Percentiles rank a stretch among this genome's conserved stretches.
These are phyloP conservation scores for Cryphonectria carpinicola DNA, from an alignment of 2,329 filamentous ascomycete species.

Conservation along the genomic window DNA sequence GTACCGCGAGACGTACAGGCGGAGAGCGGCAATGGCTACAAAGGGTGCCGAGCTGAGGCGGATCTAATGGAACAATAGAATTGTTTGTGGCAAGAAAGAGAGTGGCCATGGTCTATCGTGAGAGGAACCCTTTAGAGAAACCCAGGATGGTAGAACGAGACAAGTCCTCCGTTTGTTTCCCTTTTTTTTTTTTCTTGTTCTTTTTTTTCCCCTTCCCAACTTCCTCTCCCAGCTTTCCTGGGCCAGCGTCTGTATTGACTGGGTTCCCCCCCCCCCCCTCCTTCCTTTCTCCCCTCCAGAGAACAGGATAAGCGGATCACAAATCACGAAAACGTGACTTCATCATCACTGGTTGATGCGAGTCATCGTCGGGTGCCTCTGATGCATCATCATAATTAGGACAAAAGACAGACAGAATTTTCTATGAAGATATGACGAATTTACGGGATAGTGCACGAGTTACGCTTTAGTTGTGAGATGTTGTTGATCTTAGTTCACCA, in stretches of 20 bases:
- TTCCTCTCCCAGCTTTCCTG: not conserved
- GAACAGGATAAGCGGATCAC: not conserved
- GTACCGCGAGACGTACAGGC: constrained; percentile 66
- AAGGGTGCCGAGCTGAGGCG: constrained; percentile 38
- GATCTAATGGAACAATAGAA: constrained; percentile 34
- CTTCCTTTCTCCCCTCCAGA: not conserved
- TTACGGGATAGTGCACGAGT: not conserved
- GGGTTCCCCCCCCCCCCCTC: too few species aligned
- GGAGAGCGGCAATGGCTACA: constrained; percentile 49
- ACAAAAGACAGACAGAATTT: constrained; percentile 16
- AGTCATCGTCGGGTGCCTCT: constrained; percentile 1
- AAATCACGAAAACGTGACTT: not conserved
- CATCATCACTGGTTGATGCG: not conserved
- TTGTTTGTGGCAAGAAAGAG: not conserved
- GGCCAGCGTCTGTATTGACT: constrained; percentile 3
- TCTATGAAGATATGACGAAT: constrained; percentile 22
- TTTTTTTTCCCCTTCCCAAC: not conserved
- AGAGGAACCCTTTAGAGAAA: not conserved
- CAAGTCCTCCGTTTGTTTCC: not conserved
- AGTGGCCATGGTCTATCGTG: not conserved
- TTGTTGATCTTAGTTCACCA: not conserved
- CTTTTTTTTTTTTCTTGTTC: not conserved
- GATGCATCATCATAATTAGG: constrained; percentile 25
- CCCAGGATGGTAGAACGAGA: not conserved
- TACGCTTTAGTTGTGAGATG: not conserved